These are phyloP conservation scores for Farysia itapuensis DNA, from an alignment of 1,284 basidiomycete genomes.

Conservation along the genomic window DNA sequence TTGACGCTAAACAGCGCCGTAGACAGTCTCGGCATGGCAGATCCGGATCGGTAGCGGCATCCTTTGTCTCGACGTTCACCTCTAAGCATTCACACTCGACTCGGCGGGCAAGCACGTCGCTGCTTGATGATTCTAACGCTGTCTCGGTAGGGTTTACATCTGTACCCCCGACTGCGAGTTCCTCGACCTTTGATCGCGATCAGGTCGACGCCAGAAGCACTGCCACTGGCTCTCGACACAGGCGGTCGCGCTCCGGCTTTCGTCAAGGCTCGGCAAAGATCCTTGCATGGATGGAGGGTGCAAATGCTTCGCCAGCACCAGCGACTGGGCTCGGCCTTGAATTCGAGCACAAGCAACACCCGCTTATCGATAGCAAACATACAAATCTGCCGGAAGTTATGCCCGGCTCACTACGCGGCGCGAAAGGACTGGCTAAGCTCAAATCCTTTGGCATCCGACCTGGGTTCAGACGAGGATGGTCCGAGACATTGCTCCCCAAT, in stretches of 20 bases:
- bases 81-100: no score
- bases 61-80: background rate
- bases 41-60: background rate
- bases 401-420: no score
- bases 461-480: background rate
- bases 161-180: no score
- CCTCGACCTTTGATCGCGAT: no score
- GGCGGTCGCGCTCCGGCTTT: slow-evolving; percentile 19
- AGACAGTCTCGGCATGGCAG: background rate
- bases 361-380: no score
- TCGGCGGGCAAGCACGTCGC: background rate
- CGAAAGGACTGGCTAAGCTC: slow-evolving; percentile 1
- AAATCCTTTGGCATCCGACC: slow-evolving; percentile 11
- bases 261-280: slow-evolving; percentile 10
- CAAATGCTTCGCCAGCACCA: background rate
- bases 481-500: no score
- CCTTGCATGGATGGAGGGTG: slow-evolving; percentile 9
- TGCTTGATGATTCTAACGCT: no score
- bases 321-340: slow-evolving; percentile 7
- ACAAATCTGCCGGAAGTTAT: no score
- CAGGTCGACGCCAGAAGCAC: no score
- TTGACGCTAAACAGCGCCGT: no score
- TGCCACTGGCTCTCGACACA: no score
- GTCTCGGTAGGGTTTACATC: no score
- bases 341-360: slow-evolving; percentile 2